Conservation (phyloP, 169 alveolate species). For the Plasmodium relictum region DNA sequence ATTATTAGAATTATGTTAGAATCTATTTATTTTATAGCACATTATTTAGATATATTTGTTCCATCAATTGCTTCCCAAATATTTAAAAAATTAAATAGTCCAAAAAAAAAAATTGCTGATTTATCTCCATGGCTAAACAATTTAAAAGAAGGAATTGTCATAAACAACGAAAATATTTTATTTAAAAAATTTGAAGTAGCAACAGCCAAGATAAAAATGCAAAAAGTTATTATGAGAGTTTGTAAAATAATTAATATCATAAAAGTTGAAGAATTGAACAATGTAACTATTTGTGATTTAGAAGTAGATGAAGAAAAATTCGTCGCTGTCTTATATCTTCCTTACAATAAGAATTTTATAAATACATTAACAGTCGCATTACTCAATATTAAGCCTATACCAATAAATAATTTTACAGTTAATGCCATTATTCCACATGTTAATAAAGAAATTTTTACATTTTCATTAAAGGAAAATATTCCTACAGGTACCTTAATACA, state of each 20-base stretch:
- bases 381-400: conserved; percentile 51
- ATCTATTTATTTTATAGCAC: conserved; percentile 91
- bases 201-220: conserved; percentile 35
- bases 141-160: conserved; percentile 61
- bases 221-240: conserved; percentile 58
- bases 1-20: conserved; percentile 91
- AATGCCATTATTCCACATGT: conserved; percentile 74
- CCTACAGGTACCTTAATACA: conserved; percentile 55
- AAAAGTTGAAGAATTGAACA: conserved; percentile 10
- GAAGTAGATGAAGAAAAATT: conserved; percentile 54
- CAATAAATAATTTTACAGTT: conserved; percentile 57
- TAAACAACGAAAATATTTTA: conserved; percentile 55
- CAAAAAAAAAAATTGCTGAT: conserved; percentile 75
- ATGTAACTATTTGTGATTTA: conserved; percentile 31
- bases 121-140: conserved; percentile 80
- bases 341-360: conserved; percentile 4
- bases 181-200: conserved; percentile 73
- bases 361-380: conserved; percentile 43
- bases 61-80: conserved; percentile 89
- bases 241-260: conserved; percentile 46
- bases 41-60: conserved; percentile 89
- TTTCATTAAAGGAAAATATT: conserved; percentile 14
- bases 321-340: conserved; percentile 31
- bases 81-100: conserved; percentile 86
- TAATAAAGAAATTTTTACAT: conserved; percentile 19